Evolutionary conservation across 2,329 filamentous ascomycete genomes (phyloP).

Genomic region (Pyrenophora teres): DNA sequence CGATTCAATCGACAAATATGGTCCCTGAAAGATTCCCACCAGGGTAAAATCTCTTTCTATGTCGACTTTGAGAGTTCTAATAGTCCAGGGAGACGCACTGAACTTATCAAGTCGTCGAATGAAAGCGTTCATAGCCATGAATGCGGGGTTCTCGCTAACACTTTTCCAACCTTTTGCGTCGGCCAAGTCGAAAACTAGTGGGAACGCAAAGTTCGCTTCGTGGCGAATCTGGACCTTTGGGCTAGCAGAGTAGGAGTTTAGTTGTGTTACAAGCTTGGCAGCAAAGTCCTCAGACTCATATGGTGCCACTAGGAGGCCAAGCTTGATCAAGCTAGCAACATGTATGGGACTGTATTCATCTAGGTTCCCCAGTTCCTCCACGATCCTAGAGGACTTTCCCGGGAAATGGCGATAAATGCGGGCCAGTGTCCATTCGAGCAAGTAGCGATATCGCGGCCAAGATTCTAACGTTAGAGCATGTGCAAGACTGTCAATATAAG

Average conservation of each 20-base stretch:
- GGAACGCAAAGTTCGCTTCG: constrained; percentile 57
- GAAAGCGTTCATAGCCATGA: constrained; percentile 50
- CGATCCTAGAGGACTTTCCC: constrained; percentile 37
- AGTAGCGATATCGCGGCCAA: constrained; percentile 53
- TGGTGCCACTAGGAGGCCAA: constrained; percentile 51
- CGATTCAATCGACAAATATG: constrained; percentile 52
- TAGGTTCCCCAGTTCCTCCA: constrained; percentile 45
- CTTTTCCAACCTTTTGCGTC: constrained; percentile 40
- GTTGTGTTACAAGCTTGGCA: constrained; percentile 46
- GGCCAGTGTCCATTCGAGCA: constrained; percentile 56
- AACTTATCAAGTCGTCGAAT: constrained; percentile 53
- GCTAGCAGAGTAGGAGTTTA: constrained; percentile 53
- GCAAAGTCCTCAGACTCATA: constrained; percentile 48
- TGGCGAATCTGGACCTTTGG: constrained; percentile 59
- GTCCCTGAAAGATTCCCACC: constrained; percentile 52
- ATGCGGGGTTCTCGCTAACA: constrained; percentile 49
- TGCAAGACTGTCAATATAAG: constrained; percentile 47
- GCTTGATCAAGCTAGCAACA: constrained; percentile 54
- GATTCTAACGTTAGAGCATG: constrained; percentile 52
- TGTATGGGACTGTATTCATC: constrained; percentile 55
- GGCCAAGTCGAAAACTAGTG: constrained; percentile 51
- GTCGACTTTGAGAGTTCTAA: constrained; percentile 47
- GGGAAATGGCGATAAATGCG: constrained; percentile 49
- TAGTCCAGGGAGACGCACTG: constrained; percentile 47
- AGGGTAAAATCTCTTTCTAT: constrained; percentile 51